These are phyloP conservation scores for Starmera caribaea DNA, from an alignment of 805 yeast genomes.

Conservation along the genomic window DNA sequence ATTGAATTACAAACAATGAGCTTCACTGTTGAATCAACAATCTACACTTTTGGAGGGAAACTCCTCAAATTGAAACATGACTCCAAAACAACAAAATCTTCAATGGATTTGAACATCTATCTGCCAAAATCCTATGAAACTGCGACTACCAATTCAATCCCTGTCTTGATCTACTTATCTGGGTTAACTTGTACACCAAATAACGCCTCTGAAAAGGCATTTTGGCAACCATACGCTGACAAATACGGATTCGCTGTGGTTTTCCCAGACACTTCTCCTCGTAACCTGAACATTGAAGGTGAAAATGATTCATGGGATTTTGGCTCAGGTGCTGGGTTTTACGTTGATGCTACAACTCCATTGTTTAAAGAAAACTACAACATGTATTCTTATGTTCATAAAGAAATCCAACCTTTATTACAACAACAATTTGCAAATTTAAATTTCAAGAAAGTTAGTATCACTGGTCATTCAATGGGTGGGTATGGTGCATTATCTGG, in stretches of 20 bases:
- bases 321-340: conserved; percentile 94
- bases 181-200: conserved; percentile 92
- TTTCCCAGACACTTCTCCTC: conserved; percentile 95
- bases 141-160: conserved; percentile 32
- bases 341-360: conserved; percentile 69
- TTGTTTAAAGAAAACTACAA: conserved; percentile 68
- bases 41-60: conserved; percentile 59
- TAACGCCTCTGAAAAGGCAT: conserved; percentile 91
- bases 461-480: conserved; percentile 99
- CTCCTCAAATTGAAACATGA: conserved; percentile 67
- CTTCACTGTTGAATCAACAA: conserved; percentile 17
- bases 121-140: conserved; percentile 48
- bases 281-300: conserved; percentile 72
- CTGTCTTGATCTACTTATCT: conserved; percentile 71
- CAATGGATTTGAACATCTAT: conserved; percentile 79
- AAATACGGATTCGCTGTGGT: conserved; percentile 80
- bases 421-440: conserved; percentile 27
- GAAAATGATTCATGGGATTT: conserved; percentile 82
- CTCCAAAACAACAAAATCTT: conserved; percentile 52
- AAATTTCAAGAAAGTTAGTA: conserved; percentile 57
- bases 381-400: conserved; percentile 77
- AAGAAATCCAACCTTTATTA: conserved; percentile 51
- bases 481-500: conserved; percentile 85
- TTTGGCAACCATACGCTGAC: conserved; percentile 71
- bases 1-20: conserved; percentile 7